Evolutionary conservation across 257 asterid species (phyloP), one percentile per base, ranked within the genome.

Genomic region (Knoxia roxburghii): DNA sequence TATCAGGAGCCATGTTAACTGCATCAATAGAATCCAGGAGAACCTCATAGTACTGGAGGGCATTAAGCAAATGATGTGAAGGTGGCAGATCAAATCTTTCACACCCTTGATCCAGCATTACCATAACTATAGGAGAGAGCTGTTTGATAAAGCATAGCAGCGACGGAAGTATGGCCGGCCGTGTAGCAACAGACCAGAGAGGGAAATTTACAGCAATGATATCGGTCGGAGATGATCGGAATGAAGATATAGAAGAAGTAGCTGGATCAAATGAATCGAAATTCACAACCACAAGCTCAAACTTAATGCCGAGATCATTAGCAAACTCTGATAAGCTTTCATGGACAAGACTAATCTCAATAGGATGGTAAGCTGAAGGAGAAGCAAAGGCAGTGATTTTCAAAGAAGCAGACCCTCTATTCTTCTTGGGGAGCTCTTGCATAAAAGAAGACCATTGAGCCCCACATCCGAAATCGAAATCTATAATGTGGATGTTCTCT

Each of bases 371-470:
- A 43, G 74, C 73, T 24, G 83, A 75, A 26, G 87, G 89, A 55
- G 89, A 84, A 7, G 83, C 85, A 73, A 84, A 84, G 40, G 85
- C 85, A 0, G 87, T 79, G 40, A 84, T 79, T 72, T 81, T 84
- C 17, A 84, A 23, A 21, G 79, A 79, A 24, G 76, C 48, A 8
- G 74, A 37, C 41, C 72, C 82, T 26, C 78, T 62, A 55, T 65
- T 79, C 59, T 70, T 64, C 43, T 64, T 69, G 0, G 84, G 84
- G 27, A 85, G 80, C 64, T 85, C 87, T 59, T 76, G 84, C 81
- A 85, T 81, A 65, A 85, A 85, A n/a, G 90, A 82, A 67, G 90
- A 77, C 87, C 90, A 85, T 24, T 82, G 87, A 46, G 83, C 87
- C 50, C 90, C 90, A 64, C 74, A 72, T 13, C 90, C 90, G 6